A percentile compares a stretch with the other conserved stretches of the same genome.
These are phyloP conservation scores for Mediolabrus comicus DNA, from an alignment of 108 stramenopile species.

Conservation along the genomic window DNA sequence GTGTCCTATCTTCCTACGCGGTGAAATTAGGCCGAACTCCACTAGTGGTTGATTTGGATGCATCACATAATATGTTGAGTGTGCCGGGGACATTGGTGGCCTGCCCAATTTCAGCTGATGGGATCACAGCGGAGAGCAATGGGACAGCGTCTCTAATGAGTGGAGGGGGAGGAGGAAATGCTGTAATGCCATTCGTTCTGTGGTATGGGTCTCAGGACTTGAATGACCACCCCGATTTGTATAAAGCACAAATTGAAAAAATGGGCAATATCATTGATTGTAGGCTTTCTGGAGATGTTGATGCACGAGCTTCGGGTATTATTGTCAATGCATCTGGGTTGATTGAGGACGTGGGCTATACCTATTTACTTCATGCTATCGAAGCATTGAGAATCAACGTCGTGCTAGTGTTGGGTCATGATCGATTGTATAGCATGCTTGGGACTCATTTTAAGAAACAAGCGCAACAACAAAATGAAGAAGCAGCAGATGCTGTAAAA, in stretches of 20 bases:
- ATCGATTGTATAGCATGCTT: constrained; percentile 86
- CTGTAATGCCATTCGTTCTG: constrained; percentile 64
- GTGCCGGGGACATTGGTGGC: constrained; percentile 80
- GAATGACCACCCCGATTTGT: constrained; percentile 62
- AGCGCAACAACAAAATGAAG: constrained; percentile 7
- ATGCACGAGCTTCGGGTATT: constrained; percentile 72
- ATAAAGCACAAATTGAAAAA: constrained; percentile 70
- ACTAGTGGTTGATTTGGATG: constrained; percentile 80
- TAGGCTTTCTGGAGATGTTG: constrained; percentile 52
- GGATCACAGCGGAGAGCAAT: constrained; percentile 57
- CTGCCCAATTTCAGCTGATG: constrained; percentile 55
- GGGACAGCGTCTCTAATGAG: constrained; percentile 60
- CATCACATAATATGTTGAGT: constrained; percentile 66
- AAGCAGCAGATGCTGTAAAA: neutral
- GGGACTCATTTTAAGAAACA: constrained; percentile 61
- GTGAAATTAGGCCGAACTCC: constrained; percentile 81
- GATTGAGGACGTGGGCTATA: constrained; percentile 71
- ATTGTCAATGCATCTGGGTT: constrained; percentile 85
- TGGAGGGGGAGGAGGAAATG: neutral
- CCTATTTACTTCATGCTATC: constrained; percentile 66
- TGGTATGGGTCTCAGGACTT: constrained; percentile 70
- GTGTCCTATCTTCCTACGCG: constrained; percentile 76
- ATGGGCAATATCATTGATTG: constrained; percentile 59
- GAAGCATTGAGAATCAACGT: constrained; percentile 71
- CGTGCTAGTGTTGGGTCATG: constrained; percentile 83